Evolutionary conservation across 1,284 basidiomycete species (phyloP), one percentile per base, ranked within the genome.

Genomic region (Apiotrichum siamense): DNA sequence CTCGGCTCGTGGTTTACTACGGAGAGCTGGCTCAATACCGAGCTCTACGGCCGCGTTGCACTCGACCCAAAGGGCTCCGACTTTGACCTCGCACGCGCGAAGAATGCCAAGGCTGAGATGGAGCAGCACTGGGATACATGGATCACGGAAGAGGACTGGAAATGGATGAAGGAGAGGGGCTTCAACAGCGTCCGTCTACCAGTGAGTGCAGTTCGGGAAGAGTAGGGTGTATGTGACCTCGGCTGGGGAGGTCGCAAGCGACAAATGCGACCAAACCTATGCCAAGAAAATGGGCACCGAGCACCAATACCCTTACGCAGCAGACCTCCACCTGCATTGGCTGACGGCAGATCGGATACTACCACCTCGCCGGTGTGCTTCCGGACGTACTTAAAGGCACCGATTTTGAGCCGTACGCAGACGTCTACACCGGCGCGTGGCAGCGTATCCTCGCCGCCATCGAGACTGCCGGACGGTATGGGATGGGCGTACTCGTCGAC

Each of bases 151-250:
- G 72, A 72, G 0, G 87, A 90, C 66, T 88, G 83, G 79, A 68
- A 75, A 37, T 91, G 86, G 86, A 79, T 92, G 50, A 77, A 78
- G 2, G 74, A 80, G n/a, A 77, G 77, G 48, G 88, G 89, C 0
- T 80, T 91, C 66, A 93, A 91, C 62, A 80, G 85, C 32, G 87
- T 92, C 58, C 78, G 89, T 52, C 81, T 93, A 50, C 89, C 89
- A 21, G 85, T 92, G 61, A 61, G 82, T 69, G n/a, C n/a, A n/a
- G n/a, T n/a, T n/a, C n/a, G n/a, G n/a, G n/a, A n/a, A n/a, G n/a
- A n/a, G n/a, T n/a, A n/a, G n/a, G n/a, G n/a, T n/a, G n/a, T n/a
- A n/a, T 37, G 33, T 13, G 33, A 33, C 29, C 38, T 33, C 21
- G 18, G 17, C n/a, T 25, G 36, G 32, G 48, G 29, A 31, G 18